Percentiles rank a stretch among this genome's conserved stretches.
phyloP scores from a whole-genome alignment of 768 basidiomycete species.

The Hydnum rufescens region DNA sequence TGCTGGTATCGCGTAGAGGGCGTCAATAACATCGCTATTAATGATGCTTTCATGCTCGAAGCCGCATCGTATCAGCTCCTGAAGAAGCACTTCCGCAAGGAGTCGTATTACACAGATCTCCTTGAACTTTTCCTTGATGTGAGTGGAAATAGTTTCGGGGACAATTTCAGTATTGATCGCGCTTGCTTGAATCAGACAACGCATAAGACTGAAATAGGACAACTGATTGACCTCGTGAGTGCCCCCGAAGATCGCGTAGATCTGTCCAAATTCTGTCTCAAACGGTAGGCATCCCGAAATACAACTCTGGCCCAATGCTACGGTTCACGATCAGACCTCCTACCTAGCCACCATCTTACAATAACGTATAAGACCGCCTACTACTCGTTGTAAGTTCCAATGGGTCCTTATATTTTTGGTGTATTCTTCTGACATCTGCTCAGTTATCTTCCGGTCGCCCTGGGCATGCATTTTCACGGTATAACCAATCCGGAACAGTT shows the following conservation, averaged over 20 bases:
- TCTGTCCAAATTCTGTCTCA: conserved; percentile 66
- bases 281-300: too few species aligned
- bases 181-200: conserved; percentile 34
- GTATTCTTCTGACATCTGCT: neutral
- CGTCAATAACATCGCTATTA: conserved; percentile 77
- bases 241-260: conserved; percentile 84
- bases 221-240: conserved; percentile 87
- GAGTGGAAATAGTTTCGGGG: conserved; percentile 12
- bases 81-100: conserved; percentile 64
- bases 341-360: conserved; percentile 61
- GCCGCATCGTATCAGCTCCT: conserved; percentile 80
- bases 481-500: conserved; percentile 46
- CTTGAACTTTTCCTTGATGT: conserved; percentile 84
- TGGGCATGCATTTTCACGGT: conserved; percentile 61
- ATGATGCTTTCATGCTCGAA: conserved; percentile 94
- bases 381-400: conserved; percentile 48
- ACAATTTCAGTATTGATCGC: conserved; percentile 6
- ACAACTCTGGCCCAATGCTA: conserved; percentile 14
- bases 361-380: conserved; percentile 95
- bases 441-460: conserved; percentile 82
- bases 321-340: neutral
- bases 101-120: conserved; percentile 72
- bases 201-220: conserved; percentile 89
- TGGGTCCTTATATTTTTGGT: neutral
- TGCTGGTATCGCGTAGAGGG: conserved; percentile 70